Evolutionary conservation across 768 basidiomycete species (phyloP), one percentile per base, ranked within the genome.

Genomic region (Leccinum uliginosum): DNA sequence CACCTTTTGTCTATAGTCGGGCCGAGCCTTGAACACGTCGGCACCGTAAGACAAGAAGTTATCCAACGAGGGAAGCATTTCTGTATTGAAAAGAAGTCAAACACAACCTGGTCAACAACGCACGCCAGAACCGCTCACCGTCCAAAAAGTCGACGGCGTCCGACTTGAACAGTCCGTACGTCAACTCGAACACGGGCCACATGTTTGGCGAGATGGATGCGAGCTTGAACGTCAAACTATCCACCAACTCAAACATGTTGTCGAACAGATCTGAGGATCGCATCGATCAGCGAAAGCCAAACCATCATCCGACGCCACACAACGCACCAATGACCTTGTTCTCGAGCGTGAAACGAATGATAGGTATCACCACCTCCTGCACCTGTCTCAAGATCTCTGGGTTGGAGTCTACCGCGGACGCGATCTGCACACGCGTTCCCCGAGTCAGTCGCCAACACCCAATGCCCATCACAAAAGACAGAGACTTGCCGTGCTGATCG

Each of bases 181-280:
- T 93, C 60, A 85, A 71, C 73, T 93, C 91, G 59, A 91, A 91
- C 34, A 95, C 78, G 10, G 83, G 85, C 93, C 93, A 95, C 87
- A 95, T 87, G 62, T 78, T 81, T 0, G 89, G 85, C 38, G 89
- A 83, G 65, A 96, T 86, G 53, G 78, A 70, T 59, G 84, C 83
- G 55, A 87, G 79, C 71, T 85, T 90, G 80, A 91, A 95, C 0
- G 91, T 91, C 56, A 95, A 74, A 59, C 78, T 87, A 65, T 95
- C 93, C 50, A 92, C 83, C 51, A 95, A 74, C 61, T 93, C 91
- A 68, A 87, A 93, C 77, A 90, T 83, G 67, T 91, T 89, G 72
- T 93, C 92, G 65, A 91, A 87, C 44, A 95, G 75, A 65, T 96
- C 93, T 91, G 29, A 11, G 2, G 6, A 30, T 34, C 10, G 63